These are phyloP conservation scores for Salix purpurea DNA, from an alignment of 345 rosid species.

Conservation along the genomic window DNA sequence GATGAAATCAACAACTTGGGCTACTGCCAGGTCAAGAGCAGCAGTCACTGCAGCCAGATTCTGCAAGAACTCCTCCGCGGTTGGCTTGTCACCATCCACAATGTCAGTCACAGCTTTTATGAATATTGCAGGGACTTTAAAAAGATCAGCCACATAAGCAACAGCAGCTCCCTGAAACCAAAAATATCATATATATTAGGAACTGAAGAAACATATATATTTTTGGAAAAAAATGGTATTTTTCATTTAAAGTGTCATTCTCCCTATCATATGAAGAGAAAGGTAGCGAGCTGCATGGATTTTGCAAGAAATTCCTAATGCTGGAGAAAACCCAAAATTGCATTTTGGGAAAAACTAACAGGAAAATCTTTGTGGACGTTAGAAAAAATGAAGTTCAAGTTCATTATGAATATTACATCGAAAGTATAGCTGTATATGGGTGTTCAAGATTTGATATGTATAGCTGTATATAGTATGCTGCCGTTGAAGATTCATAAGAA, in stretches of 20 bases:
- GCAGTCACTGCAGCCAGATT: conserved; percentile 65
- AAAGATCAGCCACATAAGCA: conserved; percentile 77
- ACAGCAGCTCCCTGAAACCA: conserved; percentile 75
- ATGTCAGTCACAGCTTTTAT: conserved; percentile 84
- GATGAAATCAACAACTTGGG: conserved; percentile 59
- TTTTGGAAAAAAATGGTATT: background rate
- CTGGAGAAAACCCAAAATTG: background rate
- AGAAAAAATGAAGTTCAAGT: background rate
- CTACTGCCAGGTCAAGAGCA: conserved; percentile 52
- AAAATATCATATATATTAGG: background rate
- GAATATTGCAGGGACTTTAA: conserved; percentile 73
- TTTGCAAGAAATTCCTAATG: background rate
- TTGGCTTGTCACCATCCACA: conserved; percentile 73
- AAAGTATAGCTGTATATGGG: background rate
- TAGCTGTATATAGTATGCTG: background rate
- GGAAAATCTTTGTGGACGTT: background rate
- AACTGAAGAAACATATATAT: conserved; percentile 1
- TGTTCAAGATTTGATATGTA: no score
- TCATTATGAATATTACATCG: background rate
- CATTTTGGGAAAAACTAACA: background rate
- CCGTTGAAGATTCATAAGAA: background rate
- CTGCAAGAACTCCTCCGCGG: conserved; percentile 71
- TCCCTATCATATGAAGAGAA: background rate
- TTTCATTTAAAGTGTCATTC: background rate
- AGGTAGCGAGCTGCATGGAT: background rate